Evolutionary conservation across 2,329 filamentous ascomycete genomes (phyloP).

Genomic region (Fusarium abutilonis): DNA sequence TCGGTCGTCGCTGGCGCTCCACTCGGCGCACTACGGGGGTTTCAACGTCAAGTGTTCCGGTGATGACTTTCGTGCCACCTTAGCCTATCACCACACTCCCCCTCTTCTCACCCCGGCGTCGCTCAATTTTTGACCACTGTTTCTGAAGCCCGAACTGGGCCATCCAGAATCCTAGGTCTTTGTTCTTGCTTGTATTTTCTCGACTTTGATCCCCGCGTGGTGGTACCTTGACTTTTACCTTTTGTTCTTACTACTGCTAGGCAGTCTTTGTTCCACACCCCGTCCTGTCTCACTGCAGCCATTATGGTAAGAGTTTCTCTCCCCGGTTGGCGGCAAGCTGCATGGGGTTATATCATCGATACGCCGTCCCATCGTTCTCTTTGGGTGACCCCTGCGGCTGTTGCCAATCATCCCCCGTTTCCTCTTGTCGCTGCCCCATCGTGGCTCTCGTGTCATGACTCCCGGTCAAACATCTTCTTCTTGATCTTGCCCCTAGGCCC

Average conservation of each 20-base stretch:
- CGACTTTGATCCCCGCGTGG: slow-evolving; percentile 50
- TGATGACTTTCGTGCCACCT: slow-evolving; percentile 51
- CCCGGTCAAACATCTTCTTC: slow-evolving; percentile 43
- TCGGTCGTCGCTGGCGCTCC: slow-evolving; percentile 42
- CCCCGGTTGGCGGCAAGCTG: slow-evolving; percentile 55
- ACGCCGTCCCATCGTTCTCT: slow-evolving; percentile 46
- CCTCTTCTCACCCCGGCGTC: slow-evolving; percentile 48
- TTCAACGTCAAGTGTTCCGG: slow-evolving; percentile 44
- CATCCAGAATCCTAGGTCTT: slow-evolving; percentile 43
- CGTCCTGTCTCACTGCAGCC: slow-evolving; percentile 51
- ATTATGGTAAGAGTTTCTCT: slow-evolving; percentile 61
- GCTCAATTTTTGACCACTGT: slow-evolving; percentile 44
- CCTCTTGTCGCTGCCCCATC: slow-evolving; percentile 41
- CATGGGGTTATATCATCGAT: slow-evolving; percentile 57
- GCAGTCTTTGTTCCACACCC: slow-evolving; percentile 47
- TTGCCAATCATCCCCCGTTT: slow-evolving; percentile 43
- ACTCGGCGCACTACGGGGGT: slow-evolving; percentile 45
- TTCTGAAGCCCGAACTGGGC: slow-evolving; percentile 43
- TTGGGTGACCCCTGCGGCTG: slow-evolving; percentile 41
- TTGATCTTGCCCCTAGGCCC: slow-evolving; percentile 43
- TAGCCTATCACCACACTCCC: slow-evolving; percentile 48
- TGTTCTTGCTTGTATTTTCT: slow-evolving; percentile 50
- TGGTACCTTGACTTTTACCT: slow-evolving; percentile 51
- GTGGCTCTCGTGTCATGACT: slow-evolving; percentile 44
- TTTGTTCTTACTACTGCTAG: slow-evolving; percentile 37